These are phyloP conservation scores for Lactarius tabidus DNA, from an alignment of 768 basidiomycete species.

Conservation along the genomic window DNA sequence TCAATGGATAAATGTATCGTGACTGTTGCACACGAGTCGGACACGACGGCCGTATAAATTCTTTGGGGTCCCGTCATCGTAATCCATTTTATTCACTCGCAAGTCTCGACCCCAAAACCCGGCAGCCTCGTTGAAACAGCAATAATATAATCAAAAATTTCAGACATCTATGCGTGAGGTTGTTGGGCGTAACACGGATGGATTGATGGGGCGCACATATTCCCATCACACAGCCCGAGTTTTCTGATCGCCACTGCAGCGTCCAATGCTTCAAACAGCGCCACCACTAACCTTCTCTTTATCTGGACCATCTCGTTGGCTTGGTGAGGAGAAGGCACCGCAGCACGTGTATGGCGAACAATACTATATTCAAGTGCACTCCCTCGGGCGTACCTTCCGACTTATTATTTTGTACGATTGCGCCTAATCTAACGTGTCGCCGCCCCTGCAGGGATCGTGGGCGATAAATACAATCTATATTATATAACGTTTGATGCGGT, in stretches of 20 bases:
- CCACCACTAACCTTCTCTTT: not conserved
- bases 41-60: not conserved
- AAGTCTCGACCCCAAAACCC: not conserved
- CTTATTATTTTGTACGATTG: not conserved
- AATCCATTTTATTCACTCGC: not conserved
- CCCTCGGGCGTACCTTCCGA: not conserved
- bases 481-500: not conserved
- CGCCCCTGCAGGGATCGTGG: not conserved
- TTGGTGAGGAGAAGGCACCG: not conserved
- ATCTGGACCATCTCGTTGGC: not conserved
- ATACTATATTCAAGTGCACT: not conserved
- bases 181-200: not conserved
- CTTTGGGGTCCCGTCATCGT: constrained; percentile 19
- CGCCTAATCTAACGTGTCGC: not conserved
- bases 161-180: no score
- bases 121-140: not conserved
- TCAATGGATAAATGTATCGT: not conserved
- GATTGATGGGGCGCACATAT: not conserved
- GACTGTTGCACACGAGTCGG: not conserved
- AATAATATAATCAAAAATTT: not conserved
- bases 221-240: not conserved
- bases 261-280: not conserved
- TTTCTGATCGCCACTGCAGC: not conserved
- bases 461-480: not conserved
- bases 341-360: not conserved